A percentile compares a stretch with the other conserved stretches of the same genome.
Evolutionary conservation across 2,329 filamentous ascomycete species (phyloP).

Genomic region (Tolypocladium guangdongense): DNA sequence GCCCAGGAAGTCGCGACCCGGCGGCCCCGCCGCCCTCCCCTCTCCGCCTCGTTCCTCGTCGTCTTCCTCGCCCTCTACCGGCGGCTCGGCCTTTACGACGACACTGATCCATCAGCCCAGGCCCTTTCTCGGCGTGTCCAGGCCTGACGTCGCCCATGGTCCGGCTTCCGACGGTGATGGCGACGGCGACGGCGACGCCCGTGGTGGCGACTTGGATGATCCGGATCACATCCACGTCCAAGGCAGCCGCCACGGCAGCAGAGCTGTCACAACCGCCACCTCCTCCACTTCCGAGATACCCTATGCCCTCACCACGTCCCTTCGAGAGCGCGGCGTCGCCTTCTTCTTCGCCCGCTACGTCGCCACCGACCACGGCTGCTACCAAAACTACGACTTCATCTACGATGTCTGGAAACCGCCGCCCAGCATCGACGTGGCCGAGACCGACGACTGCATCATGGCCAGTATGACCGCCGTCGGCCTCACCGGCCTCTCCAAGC

Average conservation of each 20-base stretch:
- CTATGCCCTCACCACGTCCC: slow-evolving; percentile 11
- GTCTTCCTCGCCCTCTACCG: slow-evolving; percentile 1
- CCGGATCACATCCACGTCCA: neutral
- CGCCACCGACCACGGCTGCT: slow-evolving; percentile 31
- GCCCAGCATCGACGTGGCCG: slow-evolving; percentile 14
- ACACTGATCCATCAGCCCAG: neutral
- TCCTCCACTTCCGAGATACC: slow-evolving; percentile 1
- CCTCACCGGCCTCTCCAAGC: slow-evolving; percentile 37
- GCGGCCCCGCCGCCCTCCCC: neutral
- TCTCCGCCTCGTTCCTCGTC: slow-evolving; percentile 1
- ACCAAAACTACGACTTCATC: slow-evolving; percentile 42
- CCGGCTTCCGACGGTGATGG: slow-evolving; percentile 2
- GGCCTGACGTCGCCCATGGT: neutral
- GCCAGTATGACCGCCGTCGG: slow-evolving; percentile 45
- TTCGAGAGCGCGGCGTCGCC: slow-evolving; percentile 32
- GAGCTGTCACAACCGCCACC: neutral
- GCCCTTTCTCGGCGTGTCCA: slow-evolving; percentile 1
- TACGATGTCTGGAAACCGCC: slow-evolving; percentile 40
- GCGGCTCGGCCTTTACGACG: neutral
- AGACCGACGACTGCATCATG: slow-evolving; percentile 32
- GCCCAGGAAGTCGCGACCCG: slow-evolving; percentile 11
- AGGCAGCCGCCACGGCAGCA: neutral
- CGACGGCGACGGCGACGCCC: neutral
- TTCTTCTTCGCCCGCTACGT: slow-evolving; percentile 43
- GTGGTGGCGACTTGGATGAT: neutral